These are phyloP conservation scores for Cladosporium cucumerinum DNA, from an alignment of 2,329 filamentous ascomycete species.

Conservation along the genomic window DNA sequence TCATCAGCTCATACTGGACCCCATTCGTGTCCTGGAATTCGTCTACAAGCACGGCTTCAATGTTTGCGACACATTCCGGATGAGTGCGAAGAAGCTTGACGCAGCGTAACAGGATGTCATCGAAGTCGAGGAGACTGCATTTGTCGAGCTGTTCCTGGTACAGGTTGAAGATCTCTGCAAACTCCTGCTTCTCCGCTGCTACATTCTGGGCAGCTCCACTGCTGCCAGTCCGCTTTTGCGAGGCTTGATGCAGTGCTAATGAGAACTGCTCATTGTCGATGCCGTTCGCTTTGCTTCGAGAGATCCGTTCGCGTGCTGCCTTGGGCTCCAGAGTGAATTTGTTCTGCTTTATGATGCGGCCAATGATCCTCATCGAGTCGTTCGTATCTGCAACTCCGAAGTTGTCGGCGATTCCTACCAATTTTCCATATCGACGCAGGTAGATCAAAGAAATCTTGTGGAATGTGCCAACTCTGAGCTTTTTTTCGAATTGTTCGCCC, in stretches of 20 bases:
- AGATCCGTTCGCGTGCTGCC: slow-evolving; percentile 71
- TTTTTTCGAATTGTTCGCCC: slow-evolving; percentile 70
- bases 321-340: slow-evolving; percentile 67
- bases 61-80: slow-evolving; percentile 80
- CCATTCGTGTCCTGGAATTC: slow-evolving; percentile 98
- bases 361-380: slow-evolving; percentile 76
- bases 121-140: slow-evolving; percentile 87
- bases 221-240: not conserved
- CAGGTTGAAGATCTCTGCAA: slow-evolving; percentile 64
- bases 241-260: slow-evolving; percentile 22
- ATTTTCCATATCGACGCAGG: slow-evolving; percentile 74
- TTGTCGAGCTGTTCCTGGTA: slow-evolving; percentile 73
- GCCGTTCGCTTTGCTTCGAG: slow-evolving; percentile 57
- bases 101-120: slow-evolving; percentile 83
- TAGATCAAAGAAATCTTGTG: slow-evolving; percentile 89
- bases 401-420: slow-evolving; percentile 75
- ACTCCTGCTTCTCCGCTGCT: slow-evolving; percentile 59
- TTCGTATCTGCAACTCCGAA: slow-evolving; percentile 88
- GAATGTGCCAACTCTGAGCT: slow-evolving; percentile 85
- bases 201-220: slow-evolving; percentile 33
- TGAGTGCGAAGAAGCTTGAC: slow-evolving; percentile 71
- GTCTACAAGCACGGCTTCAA: slow-evolving; percentile 89
- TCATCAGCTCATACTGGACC: slow-evolving; percentile 93
- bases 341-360: slow-evolving; percentile 69
- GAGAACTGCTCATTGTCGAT: slow-evolving; percentile 45